Conservation (phyloP, 2,329 filamentous ascomycete species). For the Fusarium continuum region DNA sequence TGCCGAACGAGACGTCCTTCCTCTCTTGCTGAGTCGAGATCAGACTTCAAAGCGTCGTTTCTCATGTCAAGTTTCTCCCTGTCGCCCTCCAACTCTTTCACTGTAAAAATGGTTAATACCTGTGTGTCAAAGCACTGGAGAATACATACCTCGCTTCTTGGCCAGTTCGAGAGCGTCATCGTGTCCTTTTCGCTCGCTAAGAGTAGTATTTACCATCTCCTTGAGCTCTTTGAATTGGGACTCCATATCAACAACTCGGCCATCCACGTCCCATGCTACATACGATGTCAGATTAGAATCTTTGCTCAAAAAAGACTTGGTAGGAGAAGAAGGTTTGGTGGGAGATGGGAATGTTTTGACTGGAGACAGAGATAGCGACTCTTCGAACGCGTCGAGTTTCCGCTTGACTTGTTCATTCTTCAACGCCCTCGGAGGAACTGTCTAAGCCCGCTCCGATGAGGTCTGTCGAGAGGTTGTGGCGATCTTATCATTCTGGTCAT, state of each 20-base stretch:
- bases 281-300: constrained; percentile 74
- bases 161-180: constrained; percentile 79
- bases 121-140: rapidly evolving
- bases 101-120: constrained; percentile 45
- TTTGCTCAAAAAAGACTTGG: constrained; percentile 71
- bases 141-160: constrained; percentile 74
- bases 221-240: constrained; percentile 76
- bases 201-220: constrained; percentile 74
- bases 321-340: constrained; percentile 55
- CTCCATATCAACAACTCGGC: constrained; percentile 80
- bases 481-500: constrained; percentile 28
- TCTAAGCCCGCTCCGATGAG: constrained; percentile 45
- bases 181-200: constrained; percentile 72
- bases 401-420: constrained; percentile 43
- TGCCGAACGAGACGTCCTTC: constrained; percentile 49
- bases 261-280: constrained; percentile 82
- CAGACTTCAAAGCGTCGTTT: constrained; percentile 65
- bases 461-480: constrained; percentile 15
- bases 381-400: constrained; percentile 48
- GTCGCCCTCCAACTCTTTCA: constrained; percentile 59
- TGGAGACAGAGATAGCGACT: constrained; percentile 44
- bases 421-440: constrained; percentile 48
- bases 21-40: constrained; percentile 61
- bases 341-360: constrained; percentile 51
- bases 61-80: constrained; percentile 57